Evolutionary conservation across 495 filamentous ascomycete species (phyloP), one percentile per base, ranked within the genome.

Genomic region (Staphylotrichum longicolle): DNA sequence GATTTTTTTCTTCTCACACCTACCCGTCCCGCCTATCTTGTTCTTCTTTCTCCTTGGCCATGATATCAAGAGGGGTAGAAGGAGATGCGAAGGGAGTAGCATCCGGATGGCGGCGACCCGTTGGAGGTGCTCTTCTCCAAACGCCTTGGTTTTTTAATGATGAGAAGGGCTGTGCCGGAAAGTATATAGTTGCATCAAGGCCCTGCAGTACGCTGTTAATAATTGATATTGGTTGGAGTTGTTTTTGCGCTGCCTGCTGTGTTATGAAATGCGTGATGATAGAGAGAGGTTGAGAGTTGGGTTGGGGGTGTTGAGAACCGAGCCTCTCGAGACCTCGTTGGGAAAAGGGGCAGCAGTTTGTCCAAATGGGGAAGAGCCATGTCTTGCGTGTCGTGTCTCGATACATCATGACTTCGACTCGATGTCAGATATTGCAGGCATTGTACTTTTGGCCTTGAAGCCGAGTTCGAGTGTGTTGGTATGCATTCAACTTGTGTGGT

Each of bases 101-200:
- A 66, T 66, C 58, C 42, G 57, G 57, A 48, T 42, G 64, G 56
- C 61, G 64, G 49, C 63, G 10, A n/a, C 37, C 37, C 57, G 10
- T 65, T 61, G 20, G 46, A 27, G 20, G 20, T 27, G 53, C 60
- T 48, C 7, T 50, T 64, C 37, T 58, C 7, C 27, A 7, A 9
- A 15, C 49, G 58, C 42, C n/a, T 62, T 47, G 59, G 59, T 49
- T 41, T 11, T 27, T 27, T 27, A 49, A 49, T 42, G 40, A 56
- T 9, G 34, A 55, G 52, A 47, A 60, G n/a, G 42, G 37, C 54
- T n/a, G 7, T 20, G 35, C 30, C 6, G 37, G 39, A 27, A 9
- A 61, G 34, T 63, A 63, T 54, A 63, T 66, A 63, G 45, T 45
- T 42, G 35, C 34, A 42, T 49, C 14, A 30, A 30, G 44, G 7